Conservation (phyloP, 163 green algal species). For the Prototheca wickerhamii region DNA sequence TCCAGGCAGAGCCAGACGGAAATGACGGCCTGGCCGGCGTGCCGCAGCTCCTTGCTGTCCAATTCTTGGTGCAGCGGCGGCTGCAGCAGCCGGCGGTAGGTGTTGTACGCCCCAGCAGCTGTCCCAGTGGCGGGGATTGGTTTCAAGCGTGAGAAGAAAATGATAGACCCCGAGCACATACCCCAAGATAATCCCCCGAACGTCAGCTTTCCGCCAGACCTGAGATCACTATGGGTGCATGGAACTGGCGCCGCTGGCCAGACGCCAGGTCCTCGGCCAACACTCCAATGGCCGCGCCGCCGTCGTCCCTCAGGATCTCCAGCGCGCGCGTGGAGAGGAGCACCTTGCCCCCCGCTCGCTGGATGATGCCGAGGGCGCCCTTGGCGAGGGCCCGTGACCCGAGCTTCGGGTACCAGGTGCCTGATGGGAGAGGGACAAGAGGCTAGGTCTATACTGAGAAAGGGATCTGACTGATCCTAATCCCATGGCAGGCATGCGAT, state of each 20-base stretch:
- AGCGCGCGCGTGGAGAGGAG: background rate
- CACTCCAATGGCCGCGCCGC: background rate
- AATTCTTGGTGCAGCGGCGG: background rate
- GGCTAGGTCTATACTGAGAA: too few relatives aligned
- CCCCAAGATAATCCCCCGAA: too few relatives aligned
- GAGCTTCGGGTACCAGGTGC: slow-evolving; percentile 2
- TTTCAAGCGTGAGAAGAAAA: too few relatives aligned
- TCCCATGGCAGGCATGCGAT: background rate
- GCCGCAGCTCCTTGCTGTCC: background rate
- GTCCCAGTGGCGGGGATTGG: too few relatives aligned
- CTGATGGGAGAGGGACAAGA: too few relatives aligned
- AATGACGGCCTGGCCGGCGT: background rate
- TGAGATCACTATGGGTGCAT: background rate
- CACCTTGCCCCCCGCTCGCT: background rate
- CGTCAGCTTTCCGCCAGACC: too few relatives aligned
- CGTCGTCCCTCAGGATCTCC: background rate
- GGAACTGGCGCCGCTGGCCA: background rate
- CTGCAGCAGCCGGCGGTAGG: background rate
- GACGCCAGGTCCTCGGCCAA: background rate
- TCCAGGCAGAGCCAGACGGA: background rate
- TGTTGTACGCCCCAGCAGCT: background rate
- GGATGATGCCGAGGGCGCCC: background rate
- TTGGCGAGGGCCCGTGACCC: background rate
- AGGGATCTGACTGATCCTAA: too few relatives aligned
- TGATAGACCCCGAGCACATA: too few relatives aligned